Evolutionary conservation across 225 moss, liverwort and hornwort species (phyloP).

Genomic region (Sphagnum contortum): DNA sequence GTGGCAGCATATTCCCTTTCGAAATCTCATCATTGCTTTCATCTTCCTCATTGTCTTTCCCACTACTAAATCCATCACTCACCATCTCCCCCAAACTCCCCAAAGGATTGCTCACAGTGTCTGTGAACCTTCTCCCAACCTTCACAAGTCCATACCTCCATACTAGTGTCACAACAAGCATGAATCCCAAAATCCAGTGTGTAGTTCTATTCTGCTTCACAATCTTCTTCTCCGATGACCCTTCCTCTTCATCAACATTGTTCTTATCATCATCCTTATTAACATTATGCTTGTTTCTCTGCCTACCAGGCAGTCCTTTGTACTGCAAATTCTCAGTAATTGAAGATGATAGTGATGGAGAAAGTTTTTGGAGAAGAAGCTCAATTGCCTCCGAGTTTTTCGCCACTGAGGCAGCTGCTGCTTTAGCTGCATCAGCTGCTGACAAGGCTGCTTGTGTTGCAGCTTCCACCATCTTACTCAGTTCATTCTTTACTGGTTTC

Average conservation of each 20-base stretch:
- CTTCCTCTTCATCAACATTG: conserved; percentile 3
- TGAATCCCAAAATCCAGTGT: conserved; percentile 38
- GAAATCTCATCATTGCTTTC: conserved; percentile 9
- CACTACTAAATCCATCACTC: conserved; percentile 34
- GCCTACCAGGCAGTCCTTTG: conserved; percentile 7
- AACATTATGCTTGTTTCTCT: conserved; percentile 7
- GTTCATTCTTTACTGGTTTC: conserved; percentile 17
- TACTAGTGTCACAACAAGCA: conserved; percentile 43
- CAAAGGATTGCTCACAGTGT: conserved; percentile 45
- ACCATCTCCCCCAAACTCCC: conserved; percentile 42
- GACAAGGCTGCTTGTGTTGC: conserved; percentile 38
- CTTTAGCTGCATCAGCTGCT: conserved; percentile 34
- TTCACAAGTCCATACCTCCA: conserved; percentile 48
- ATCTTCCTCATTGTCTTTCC: conserved; percentile 18
- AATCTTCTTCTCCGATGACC: conserved; percentile 16
- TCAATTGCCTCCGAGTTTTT: conserved; percentile 32
- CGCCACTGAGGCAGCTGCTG: conserved; percentile 19
- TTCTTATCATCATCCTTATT: conserved; percentile 19
- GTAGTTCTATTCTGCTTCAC: conserved; percentile 38
- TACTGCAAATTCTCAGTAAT: conserved; percentile 8
- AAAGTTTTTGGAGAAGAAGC: conserved; percentile 20
- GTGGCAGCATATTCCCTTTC: conserved; percentile 11
- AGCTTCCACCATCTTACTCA: conserved; percentile 35
- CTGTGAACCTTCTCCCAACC: conserved; percentile 38
- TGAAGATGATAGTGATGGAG: not conserved